These are phyloP conservation scores for Penicillium glabrum DNA, from an alignment of 2,329 filamentous ascomycete genomes.

Conservation along the genomic window DNA sequence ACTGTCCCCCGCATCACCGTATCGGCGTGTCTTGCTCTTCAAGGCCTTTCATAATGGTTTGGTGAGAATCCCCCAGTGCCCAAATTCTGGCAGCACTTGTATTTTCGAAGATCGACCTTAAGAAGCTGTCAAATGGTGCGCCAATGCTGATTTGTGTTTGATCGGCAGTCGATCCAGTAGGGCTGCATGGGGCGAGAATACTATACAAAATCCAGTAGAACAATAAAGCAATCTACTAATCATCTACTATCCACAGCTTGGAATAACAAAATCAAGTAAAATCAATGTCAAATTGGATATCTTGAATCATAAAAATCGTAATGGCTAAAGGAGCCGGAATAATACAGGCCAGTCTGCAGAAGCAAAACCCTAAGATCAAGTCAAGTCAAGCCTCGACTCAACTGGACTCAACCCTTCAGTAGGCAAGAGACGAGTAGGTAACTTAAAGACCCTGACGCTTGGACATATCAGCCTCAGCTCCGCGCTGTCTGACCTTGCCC, in stretches of 20 bases:
- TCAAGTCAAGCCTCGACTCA: not conserved
- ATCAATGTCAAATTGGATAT: constrained; percentile 20
- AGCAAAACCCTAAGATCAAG: not conserved
- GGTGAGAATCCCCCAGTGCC: no score
- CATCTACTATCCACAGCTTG: no score
- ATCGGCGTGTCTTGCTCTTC: no score
- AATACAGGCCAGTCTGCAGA: not conserved
- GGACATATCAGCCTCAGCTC: constrained; percentile 76
- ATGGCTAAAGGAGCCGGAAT: not conserved
- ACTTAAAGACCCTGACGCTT: constrained; percentile 46
- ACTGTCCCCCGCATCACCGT: no score
- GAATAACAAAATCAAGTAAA: not conserved
- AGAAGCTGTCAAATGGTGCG: not conserved
- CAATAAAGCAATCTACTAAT: not conserved
- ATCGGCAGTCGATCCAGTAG: not conserved
- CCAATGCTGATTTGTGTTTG: not conserved
- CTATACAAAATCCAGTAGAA: not conserved
- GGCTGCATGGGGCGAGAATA: not conserved
- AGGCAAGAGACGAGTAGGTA: not conserved
- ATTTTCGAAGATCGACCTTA: no score
- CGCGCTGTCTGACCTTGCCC: constrained; percentile 81
- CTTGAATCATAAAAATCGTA: constrained; percentile 5
- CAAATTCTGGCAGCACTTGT: no score
- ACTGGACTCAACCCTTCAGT: no score
- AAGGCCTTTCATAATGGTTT: no score